phyloP scores from a whole-genome alignment of 148 eudicot genomes.

The Agrostemma githago region DNA sequence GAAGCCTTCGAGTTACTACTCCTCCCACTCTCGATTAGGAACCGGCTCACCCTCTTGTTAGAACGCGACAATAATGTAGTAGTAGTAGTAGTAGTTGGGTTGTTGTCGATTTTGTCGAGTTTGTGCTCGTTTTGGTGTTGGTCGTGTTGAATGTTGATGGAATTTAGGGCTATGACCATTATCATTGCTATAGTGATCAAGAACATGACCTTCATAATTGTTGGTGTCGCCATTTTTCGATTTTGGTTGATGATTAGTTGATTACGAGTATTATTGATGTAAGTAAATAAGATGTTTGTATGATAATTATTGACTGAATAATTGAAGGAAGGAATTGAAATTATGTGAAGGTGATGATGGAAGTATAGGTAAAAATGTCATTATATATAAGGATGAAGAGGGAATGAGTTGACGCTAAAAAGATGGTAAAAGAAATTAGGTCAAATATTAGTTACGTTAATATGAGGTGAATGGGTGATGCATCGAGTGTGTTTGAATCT shows the following conservation, averaged over 20 bases:
- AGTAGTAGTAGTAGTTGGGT: neutral
- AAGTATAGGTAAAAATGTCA: neutral
- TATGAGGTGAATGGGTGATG: neutral
- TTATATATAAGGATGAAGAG: constrained; percentile 22
- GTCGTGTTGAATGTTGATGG: neutral
- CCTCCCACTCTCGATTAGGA: constrained; percentile 24
- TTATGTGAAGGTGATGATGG: neutral
- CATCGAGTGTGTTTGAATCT: constrained; percentile 4
- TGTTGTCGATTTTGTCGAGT: neutral
- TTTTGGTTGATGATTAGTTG: too few species aligned
- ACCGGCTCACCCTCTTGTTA: constrained; percentile 40
- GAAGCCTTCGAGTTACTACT: constrained; percentile 43
- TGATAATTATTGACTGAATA: too few species aligned
- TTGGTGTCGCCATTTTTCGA: constrained; percentile 1
- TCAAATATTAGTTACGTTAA: neutral
- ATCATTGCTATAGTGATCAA: constrained; percentile 29
- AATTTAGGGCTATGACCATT: constrained; percentile 21
- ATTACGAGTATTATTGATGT: too few species aligned
- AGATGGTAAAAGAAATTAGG: constrained; percentile 6
- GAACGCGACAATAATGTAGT: constrained; percentile 5
- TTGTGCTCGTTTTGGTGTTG: neutral
- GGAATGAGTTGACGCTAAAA: constrained; percentile 39
- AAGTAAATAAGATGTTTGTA: too few species aligned
- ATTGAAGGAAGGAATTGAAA: neutral
- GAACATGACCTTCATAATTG: constrained; percentile 17